Evolutionary conservation across 768 basidiomycete genomes (phyloP).

Genomic region (Boletus pseudo-olivaceus): DNA sequence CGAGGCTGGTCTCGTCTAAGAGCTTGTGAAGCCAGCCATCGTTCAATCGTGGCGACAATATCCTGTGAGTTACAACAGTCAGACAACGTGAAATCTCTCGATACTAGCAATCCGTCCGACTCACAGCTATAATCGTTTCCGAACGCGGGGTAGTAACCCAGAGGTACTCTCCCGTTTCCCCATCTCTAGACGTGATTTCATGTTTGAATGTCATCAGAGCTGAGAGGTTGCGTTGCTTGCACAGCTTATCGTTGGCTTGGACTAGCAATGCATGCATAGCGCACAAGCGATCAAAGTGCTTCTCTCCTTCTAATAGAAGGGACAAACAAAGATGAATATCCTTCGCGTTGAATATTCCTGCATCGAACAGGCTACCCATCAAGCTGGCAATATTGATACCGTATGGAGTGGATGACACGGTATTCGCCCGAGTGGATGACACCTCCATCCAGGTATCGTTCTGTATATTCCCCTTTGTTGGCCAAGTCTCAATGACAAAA

Average conservation of each 20-base stretch:
- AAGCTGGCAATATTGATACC: conserved; percentile 32
- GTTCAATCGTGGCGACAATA: conserved; percentile 26
- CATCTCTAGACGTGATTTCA: conserved; percentile 8
- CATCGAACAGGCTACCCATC: conserved; percentile 31
- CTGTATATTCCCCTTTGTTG: conserved; percentile 7
- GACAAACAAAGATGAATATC: conserved; percentile 33
- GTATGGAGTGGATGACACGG: conserved; percentile 9
- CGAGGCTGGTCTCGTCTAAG: conserved; percentile 15
- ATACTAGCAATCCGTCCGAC: background rate
- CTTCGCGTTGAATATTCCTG: conserved; percentile 18
- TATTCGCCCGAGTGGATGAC: background rate
- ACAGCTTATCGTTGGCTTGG: conserved; percentile 32
- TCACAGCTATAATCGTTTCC: conserved; percentile 18
- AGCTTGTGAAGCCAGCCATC: conserved; percentile 22
- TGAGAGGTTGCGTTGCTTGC: conserved; percentile 22
- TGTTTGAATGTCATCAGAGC: conserved; percentile 19
- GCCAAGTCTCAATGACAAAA: background rate
- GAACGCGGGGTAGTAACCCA: conserved; percentile 21
- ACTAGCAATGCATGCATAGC: conserved; percentile 35
- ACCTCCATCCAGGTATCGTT: conserved; percentile 7
- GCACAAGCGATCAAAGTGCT: conserved; percentile 26
- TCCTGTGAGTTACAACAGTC: conserved; percentile 18
- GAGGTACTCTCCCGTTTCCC: conserved; percentile 15
- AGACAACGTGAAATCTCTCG: background rate
- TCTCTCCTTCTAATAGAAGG: conserved; percentile 19